phyloP scores from a whole-genome alignment of 140 eudicot genomes.

The Erigeron philadelphicus region DNA sequence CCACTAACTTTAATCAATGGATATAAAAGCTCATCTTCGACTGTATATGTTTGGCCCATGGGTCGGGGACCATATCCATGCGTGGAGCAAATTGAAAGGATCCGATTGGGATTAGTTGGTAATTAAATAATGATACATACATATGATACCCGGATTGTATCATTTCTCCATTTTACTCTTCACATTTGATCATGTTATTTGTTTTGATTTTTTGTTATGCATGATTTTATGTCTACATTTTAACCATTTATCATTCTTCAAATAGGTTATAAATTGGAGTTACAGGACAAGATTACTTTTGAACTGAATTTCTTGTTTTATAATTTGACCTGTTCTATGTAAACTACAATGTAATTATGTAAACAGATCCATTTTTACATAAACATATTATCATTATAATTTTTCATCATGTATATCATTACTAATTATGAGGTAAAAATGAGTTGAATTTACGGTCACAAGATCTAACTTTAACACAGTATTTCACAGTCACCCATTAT shows the following conservation, averaged over 20 bases:
- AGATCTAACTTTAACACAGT: too few relatives aligned
- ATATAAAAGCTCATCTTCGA: conserved; percentile 33
- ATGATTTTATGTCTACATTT: too few relatives aligned
- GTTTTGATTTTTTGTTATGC: neutral
- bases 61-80: conserved; percentile 24
- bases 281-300: too few relatives aligned
- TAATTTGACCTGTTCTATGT: neutral
- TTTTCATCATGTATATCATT: too few relatives aligned
- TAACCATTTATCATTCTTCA: too few relatives aligned
- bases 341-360: neutral
- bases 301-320: neutral
- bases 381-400: too few relatives aligned
- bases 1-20: conserved; percentile 40
- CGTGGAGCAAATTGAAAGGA: conserved; percentile 13
- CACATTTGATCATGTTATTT: neutral
- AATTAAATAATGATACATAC: too few relatives aligned
- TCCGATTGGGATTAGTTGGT: neutral
- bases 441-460: neutral
- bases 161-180: too few relatives aligned
- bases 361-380: too few relatives aligned
- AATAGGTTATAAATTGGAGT: too few relatives aligned
- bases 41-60: conserved; percentile 31
- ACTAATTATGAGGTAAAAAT: too few relatives aligned
- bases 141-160: neutral
- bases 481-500: neutral